phyloP scores from a whole-genome alignment of 352 stramenopile species.

The Phytophthora europaea region DNA sequence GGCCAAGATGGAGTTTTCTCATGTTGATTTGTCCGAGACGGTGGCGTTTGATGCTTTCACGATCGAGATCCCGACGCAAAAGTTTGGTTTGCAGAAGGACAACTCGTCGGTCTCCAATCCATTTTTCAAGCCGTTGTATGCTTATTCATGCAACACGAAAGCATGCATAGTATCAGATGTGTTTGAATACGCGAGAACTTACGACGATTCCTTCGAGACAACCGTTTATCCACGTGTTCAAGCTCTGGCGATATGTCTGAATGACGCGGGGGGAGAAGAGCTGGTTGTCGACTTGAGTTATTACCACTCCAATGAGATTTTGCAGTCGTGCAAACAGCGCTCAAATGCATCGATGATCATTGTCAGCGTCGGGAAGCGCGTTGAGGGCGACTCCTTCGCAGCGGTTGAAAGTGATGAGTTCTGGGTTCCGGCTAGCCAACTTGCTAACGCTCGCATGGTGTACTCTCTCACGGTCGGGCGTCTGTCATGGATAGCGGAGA shows the following conservation, averaged over 20 bases:
- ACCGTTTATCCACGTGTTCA: constrained; percentile 25
- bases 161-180: not conserved
- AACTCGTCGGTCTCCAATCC: constrained; percentile 8
- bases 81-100: not conserved
- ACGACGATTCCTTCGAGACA: not conserved
- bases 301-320: not conserved
- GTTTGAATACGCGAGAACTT: not conserved
- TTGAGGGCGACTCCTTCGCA: constrained; percentile 21
- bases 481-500: constrained; percentile 27
- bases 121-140: not conserved
- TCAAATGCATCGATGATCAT: constrained; percentile 23
- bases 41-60: constrained; percentile 19
- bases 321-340: constrained; percentile 16
- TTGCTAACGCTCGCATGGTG: constrained; percentile 20
- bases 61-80: constrained; percentile 16
- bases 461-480: constrained; percentile 36
- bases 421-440: not conserved
- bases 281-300: not conserved
- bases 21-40: constrained; percentile 3
- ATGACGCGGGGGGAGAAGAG: constrained; percentile 1
- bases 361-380: constrained; percentile 25
- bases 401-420: not conserved
- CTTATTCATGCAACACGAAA: not conserved
- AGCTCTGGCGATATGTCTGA: constrained; percentile 22
- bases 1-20: constrained; percentile 22